Evolutionary conservation across 2,329 filamentous ascomycete genomes (phyloP), one percentile per base, ranked within the genome.

Genomic region (Helicocarpus griseus): DNA sequence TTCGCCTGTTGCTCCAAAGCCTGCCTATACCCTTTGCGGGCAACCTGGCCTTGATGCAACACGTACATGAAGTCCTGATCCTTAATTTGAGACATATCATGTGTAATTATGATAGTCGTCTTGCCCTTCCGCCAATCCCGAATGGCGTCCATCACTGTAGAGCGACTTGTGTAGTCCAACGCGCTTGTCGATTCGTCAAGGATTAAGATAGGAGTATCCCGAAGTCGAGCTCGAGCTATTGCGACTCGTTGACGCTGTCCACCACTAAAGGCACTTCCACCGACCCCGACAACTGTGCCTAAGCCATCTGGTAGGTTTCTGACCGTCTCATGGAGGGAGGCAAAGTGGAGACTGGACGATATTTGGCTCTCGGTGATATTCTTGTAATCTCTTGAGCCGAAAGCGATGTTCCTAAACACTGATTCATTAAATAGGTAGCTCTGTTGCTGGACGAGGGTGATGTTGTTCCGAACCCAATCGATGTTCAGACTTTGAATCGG

Each of bases 41-140:
- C 77, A 0, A 95, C 72, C 0, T 63, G 64, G 0, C 87, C 85
- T 9, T 81, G 69, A 29, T 91, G 84, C 63, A 97, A 72, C 9
- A 95, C 78, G 58, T 90, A 95, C 0, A 94, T 78, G 55, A 85
- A 90, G 56, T 97, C 89, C 0, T 82, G 66, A 0, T 80, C 70
- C 4, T 71, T 65, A 8, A 97, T 91, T 57, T 91, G 86, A 0
- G 81, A 78, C 29, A 93, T 78, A 57, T 97, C 89, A 61, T 97
- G 91, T 0, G 93, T 96, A 60, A 97, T 91, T 57, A 97, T 81
- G 48, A 97, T 87, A 0, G 91, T 97, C 0, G 90, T 96, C 64
- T 87, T 93, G 0, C 79, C 84, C 33, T 70, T 73, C 21, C 93
- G 78, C 91, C 89, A 96, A 19, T 77, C 63, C 6, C 88, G 77